A percentile compares a stretch with the other conserved stretches of the same genome.
Evolutionary conservation across 2,329 filamentous ascomycete species (phyloP).

Genomic region (Phialophora chinensis): DNA sequence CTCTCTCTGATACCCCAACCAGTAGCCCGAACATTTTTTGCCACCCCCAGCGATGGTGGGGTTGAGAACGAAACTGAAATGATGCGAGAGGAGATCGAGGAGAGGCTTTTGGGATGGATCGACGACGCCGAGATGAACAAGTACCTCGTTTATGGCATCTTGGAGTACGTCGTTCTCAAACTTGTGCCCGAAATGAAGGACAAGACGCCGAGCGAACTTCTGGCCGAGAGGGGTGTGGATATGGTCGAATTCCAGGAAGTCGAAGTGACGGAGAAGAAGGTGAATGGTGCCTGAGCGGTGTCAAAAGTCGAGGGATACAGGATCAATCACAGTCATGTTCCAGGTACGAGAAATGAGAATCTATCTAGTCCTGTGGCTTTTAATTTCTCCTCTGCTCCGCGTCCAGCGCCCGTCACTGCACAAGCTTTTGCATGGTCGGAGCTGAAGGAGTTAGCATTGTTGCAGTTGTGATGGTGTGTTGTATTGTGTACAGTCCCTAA

Average conservation of each 20-base stretch:
- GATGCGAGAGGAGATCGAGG: conserved; percentile 65
- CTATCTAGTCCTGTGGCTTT: background rate
- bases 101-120: conserved; percentile 72
- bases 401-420: background rate
- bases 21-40: conserved; percentile 53
- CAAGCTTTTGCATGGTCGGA: background rate
- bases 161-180: conserved; percentile 81
- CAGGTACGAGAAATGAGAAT: conserved; percentile 7
- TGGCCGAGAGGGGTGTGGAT: conserved; percentile 69
- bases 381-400: background rate
- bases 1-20: conserved; percentile 51
- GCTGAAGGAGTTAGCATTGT: background rate
- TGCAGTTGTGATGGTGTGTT: background rate
- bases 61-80: conserved; percentile 58
- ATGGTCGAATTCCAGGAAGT: conserved; percentile 3
- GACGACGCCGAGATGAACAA: conserved; percentile 89
- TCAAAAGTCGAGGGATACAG: background rate
- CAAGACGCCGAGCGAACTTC: conserved; percentile 71
- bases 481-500: background rate
- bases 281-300: conserved; percentile 5
- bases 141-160: conserved; percentile 79
- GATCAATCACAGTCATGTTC: background rate
- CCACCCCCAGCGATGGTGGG: conserved; percentile 48
- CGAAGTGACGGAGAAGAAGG: background rate
- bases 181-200: conserved; percentile 83